These are phyloP conservation scores for Tolypocladium endophyticum DNA, from an alignment of 2,329 filamentous ascomycete genomes.

Conservation along the genomic window DNA sequence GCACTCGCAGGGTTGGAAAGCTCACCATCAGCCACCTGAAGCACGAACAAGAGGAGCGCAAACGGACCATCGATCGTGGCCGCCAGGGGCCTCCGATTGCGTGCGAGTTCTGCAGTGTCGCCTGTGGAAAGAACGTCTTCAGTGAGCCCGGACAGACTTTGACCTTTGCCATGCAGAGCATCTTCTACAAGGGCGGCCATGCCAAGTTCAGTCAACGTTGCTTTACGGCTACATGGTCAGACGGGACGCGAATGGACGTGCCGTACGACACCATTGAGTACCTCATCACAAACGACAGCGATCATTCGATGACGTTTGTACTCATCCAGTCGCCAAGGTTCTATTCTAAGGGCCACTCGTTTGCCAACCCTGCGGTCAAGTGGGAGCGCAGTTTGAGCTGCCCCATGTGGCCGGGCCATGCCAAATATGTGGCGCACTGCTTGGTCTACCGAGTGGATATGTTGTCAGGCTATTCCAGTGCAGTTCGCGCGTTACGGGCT, in stretches of 20 bases:
- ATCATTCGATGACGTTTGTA: conserved; percentile 35
- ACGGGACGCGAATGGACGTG: conserved; percentile 30
- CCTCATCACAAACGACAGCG: conserved; percentile 24
- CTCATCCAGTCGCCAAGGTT: conserved; percentile 41
- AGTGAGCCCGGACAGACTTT: conserved; percentile 16
- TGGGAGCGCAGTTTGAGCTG: conserved; percentile 21
- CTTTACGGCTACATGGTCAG: conserved; percentile 27
- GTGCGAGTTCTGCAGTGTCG: conserved; percentile 13
- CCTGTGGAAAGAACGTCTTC: conserved; percentile 40
- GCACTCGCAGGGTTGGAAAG: conserved; percentile 19
- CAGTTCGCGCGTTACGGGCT: conserved; percentile 10
- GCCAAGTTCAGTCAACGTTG: conserved; percentile 31
- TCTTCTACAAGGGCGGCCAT: conserved; percentile 12
- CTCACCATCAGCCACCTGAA: conserved; percentile 15
- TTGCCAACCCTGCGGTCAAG: conserved; percentile 1
- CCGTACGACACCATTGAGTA: conserved; percentile 37
- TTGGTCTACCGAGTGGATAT: conserved; percentile 28
- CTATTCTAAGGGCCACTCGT: conserved; percentile 19
- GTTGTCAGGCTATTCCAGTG: not conserved
- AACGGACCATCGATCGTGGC: conserved; percentile 3
- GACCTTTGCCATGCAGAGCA: conserved; percentile 32
- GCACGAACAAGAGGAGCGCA: conserved; percentile 14
- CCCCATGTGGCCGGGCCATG: conserved; percentile 15
- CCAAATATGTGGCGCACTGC: conserved; percentile 25
- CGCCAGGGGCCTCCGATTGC: conserved; percentile 9